phyloP scores from a whole-genome alignment of 495 filamentous ascomycete genomes.

The Niebla homalea region DNA sequence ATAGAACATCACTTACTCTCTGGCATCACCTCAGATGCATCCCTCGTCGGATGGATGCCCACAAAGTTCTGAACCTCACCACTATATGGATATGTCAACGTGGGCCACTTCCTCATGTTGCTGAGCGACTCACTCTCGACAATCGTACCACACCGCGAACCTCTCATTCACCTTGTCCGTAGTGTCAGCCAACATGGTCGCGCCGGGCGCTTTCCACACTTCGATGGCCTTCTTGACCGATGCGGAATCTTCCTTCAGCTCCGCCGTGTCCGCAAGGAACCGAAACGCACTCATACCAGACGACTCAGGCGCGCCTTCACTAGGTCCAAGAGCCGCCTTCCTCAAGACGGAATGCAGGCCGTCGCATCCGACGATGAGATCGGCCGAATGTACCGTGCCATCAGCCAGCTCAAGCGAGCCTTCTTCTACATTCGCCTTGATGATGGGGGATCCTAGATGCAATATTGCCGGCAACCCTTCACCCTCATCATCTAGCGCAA shows the following conservation, averaged over 20 bases:
- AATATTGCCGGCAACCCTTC: slow-evolving; percentile 26
- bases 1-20: too few relatives aligned
- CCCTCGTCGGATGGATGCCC: slow-evolving; percentile 25
- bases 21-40: slow-evolving; percentile 2
- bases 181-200: slow-evolving; percentile 16
- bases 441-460: slow-evolving; percentile 19
- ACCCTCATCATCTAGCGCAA: slow-evolving; percentile 24
- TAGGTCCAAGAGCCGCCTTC: slow-evolving; percentile 12
- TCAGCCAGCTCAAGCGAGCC: slow-evolving; percentile 25
- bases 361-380: slow-evolving; percentile 38
- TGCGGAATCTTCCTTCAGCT: slow-evolving; percentile 24
- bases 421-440: slow-evolving; percentile 24
- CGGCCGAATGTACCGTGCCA: slow-evolving; percentile 20
- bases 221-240: slow-evolving; percentile 19
- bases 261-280: slow-evolving; percentile 29
- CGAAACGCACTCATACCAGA: slow-evolving; percentile 25
- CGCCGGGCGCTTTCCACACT: slow-evolving; percentile 18
- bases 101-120: not conserved
- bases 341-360: slow-evolving; percentile 29
- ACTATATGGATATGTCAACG: slow-evolving; percentile 8
- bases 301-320: slow-evolving; percentile 21
- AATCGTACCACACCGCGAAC: slow-evolving; percentile 32
- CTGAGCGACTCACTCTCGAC: slow-evolving; percentile 22
- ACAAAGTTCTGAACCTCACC: slow-evolving; percentile 32
- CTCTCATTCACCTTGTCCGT: slow-evolving; percentile 8